Evolutionary conservation across 129 eudicot genomes (phyloP).

Genomic region (Flaveria bidentis): DNA sequence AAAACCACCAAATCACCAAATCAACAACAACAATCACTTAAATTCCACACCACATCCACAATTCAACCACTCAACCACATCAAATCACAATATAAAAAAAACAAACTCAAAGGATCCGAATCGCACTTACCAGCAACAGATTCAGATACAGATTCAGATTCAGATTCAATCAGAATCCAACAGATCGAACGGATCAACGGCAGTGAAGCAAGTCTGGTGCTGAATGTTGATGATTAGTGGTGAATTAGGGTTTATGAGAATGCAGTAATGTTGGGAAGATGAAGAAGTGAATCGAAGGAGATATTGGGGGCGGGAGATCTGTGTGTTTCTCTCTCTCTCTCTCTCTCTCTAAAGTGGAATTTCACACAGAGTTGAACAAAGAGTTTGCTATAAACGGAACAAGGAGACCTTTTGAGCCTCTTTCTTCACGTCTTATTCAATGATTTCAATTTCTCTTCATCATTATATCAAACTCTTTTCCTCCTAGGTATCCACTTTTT

Average conservation of each 20-base stretch:
- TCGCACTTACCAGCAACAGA: constrained; percentile 33
- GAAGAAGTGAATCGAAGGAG: constrained; percentile 20
- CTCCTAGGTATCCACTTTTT: constrained; percentile 20
- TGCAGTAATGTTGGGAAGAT: constrained; percentile 26
- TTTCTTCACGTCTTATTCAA: constrained; percentile 32
- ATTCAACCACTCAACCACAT: background rate
- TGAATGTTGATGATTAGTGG: background rate
- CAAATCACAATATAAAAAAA: constrained; percentile 21
- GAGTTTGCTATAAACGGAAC: too few species aligned
- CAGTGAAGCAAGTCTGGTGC: constrained; percentile 1
- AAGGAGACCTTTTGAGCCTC: constrained; percentile 25
- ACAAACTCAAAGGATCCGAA: constrained; percentile 28
- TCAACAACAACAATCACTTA: background rate
- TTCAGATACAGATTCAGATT: constrained; percentile 37
- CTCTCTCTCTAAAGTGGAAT: constrained; percentile 36
- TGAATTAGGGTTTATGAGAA: constrained; percentile 32
- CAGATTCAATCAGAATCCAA: constrained; percentile 41
- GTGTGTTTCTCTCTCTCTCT: constrained; percentile 41
- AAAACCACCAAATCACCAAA: constrained; percentile 2
- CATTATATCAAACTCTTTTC: constrained; percentile 31
- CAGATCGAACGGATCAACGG: constrained; percentile 30
- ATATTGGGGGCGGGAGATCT: constrained; percentile 34
- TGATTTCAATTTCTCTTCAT: constrained; percentile 25
- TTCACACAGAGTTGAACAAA: constrained; percentile 22
- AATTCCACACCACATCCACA: constrained; percentile 14